Percentiles rank a stretch among this genome's conserved stretches.
phyloP scores from a whole-genome alignment of 768 basidiomycete genomes.

The Agaricus blazei region DNA sequence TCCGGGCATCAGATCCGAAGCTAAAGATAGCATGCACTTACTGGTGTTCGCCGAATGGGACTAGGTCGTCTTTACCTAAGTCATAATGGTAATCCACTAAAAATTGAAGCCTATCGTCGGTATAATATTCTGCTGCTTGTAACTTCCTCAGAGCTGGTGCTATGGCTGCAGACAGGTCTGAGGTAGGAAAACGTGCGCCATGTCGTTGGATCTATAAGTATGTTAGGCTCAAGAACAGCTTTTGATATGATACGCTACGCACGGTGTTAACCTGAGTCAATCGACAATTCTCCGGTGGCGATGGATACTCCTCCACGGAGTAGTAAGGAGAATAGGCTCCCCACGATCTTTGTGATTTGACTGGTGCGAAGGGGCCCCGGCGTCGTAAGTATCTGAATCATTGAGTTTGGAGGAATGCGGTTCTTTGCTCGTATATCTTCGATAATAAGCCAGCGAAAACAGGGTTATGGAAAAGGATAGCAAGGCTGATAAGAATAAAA shows the following conservation, averaged over 20 bases:
- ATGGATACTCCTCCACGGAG: constrained; percentile 37
- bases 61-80: constrained; percentile 51
- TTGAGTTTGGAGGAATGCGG: neutral
- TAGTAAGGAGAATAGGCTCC: constrained; percentile 60
- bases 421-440: neutral
- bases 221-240: neutral
- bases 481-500: neutral
- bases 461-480: neutral
- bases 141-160: constrained; percentile 48
- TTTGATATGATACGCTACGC: neutral
- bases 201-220: constrained; percentile 66
- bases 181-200: constrained; percentile 73
- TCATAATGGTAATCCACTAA: constrained; percentile 52
- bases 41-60: constrained; percentile 67
- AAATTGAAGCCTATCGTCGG: constrained; percentile 49
- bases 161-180: constrained; percentile 37
- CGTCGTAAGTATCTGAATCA: constrained; percentile 3
- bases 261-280: constrained; percentile 46
- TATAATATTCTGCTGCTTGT: constrained; percentile 37
- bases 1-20: neutral
- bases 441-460: neutral
- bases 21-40: constrained; percentile 24
- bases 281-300: constrained; percentile 43
- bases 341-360: constrained; percentile 33
- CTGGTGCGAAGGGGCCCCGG: constrained; percentile 6